phyloP scores from a whole-genome alignment of 345 rosid species.

The Citrus inodora region DNA sequence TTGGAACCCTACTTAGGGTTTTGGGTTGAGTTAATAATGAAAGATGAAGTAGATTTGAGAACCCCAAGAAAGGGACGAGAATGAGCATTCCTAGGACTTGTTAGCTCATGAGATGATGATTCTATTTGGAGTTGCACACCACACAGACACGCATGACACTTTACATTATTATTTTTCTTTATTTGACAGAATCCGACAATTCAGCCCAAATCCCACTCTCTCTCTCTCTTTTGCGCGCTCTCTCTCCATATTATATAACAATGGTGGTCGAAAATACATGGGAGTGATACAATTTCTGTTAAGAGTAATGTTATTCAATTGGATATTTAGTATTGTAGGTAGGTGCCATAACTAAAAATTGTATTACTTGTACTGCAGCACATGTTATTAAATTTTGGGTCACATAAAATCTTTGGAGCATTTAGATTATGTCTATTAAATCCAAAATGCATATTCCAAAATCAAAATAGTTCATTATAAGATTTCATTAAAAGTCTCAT shows the following conservation, averaged over 20 bases:
- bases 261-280: neutral
- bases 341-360: no score
- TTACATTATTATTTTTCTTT: constrained; percentile 4
- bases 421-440: no score
- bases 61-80: constrained; percentile 10
- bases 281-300: neutral
- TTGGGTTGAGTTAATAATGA: neutral
- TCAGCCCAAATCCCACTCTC: constrained; percentile 17
- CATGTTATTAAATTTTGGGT: no score
- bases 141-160: constrained; percentile 27
- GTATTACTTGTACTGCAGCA: no score
- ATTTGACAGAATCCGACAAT: neutral
- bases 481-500: no score
- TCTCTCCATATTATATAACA: neutral
- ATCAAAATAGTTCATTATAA: no score
- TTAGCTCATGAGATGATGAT: constrained; percentile 28
- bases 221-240: neutral
- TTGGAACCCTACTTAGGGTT: constrained; percentile 18
- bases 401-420: no score
- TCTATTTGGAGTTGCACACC: constrained; percentile 2
- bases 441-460: no score
- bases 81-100: constrained; percentile 33
- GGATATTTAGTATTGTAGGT: no score
- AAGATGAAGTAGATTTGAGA: neutral
- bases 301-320: no score